Base-by-base conservation (phyloP, 1,284 basidiomycete species). In the Naganishia sp. region DNA sequence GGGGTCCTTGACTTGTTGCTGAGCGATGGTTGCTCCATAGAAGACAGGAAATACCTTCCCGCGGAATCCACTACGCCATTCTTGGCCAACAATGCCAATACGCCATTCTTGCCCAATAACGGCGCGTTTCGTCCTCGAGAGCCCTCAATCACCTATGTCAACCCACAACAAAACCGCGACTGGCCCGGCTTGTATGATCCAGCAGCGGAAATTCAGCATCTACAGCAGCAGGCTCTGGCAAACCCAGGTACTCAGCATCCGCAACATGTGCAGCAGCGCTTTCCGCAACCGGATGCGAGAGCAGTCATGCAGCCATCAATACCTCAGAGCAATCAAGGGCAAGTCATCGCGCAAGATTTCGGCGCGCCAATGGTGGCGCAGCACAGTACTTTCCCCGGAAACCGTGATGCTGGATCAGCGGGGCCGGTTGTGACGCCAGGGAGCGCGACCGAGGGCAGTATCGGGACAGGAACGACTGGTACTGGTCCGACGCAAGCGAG, bases 361-460 rank as follows among this genome's bases (percentile, higher is more conserved):
- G 28, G 28, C 28, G 23, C 45, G 45, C 13, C 42, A 43, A 46
- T 21, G 18, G 45, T 21, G 18, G 45, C 7, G 1, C 18, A 5
- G 45, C 45, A 46, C 45, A 2, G 35, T n/a, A 3, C 21, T 11
- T 23, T 25, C 21, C n/a, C 21, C 21, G n/a, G 47, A 25, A 21
- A 25, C 21, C 47, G 47, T 2, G 45, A 23, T 46, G 17, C 45
- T 3, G 45, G 45, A 23, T n/a, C 45, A 7, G 15, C n/a, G n/a
- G 58, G 23, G 28, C 47, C 57, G 11, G 45, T 39, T 2, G 39
- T 51, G 32, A 61, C 58, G 15, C 58, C 58, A 7, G 58, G 47
- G 42, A 61, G 58, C 58, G 50, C 28, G 47, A 41, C 52, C 52
- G 52, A 61, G 23, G 50, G 58, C 41, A 23, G 49, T 28, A 47